These are phyloP conservation scores for Cicer judaicum DNA, from an alignment of 306 rosid species.

Conservation along the genomic window DNA sequence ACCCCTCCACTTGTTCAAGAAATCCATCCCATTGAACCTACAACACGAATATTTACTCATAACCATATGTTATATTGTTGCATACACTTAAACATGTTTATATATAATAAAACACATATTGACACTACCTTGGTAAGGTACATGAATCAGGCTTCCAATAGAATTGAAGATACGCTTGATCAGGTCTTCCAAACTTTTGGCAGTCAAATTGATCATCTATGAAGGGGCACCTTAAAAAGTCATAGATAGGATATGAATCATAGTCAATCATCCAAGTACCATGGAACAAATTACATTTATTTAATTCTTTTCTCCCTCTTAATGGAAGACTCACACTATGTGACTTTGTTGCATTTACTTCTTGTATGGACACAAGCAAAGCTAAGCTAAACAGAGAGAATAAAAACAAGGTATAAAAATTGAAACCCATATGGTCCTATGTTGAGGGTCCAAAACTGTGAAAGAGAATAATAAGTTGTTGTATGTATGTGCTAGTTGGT, in stretches of 20 bases:
- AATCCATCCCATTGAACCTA: constrained; percentile 75
- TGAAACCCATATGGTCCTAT: constrained; percentile 51
- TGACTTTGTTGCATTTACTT: constrained; percentile 52
- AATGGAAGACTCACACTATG: constrained; percentile 45
- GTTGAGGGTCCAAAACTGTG: constrained; percentile 10
- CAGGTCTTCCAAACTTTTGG: constrained; percentile 75
- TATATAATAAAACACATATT: too few species aligned
- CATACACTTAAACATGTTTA: too few species aligned
- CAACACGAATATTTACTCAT: neutral
- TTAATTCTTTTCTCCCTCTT: constrained; percentile 55
- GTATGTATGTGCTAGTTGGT: constrained; percentile 32
- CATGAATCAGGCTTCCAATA: constrained; percentile 89
- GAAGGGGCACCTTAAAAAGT: constrained; percentile 74
- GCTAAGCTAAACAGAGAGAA: constrained; percentile 47
- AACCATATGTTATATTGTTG: too few species aligned
- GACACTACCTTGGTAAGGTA: constrained; percentile 81
- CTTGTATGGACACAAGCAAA: constrained; percentile 40
- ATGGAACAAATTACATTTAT: constrained; percentile 63
- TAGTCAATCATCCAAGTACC: constrained; percentile 83
- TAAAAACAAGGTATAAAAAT: constrained; percentile 43
- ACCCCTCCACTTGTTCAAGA: constrained; percentile 73
- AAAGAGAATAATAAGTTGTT: neutral
- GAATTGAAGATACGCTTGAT: constrained; percentile 75
- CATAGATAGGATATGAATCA: constrained; percentile 73
- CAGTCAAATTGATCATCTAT: constrained; percentile 81